Conservation (phyloP, 2,329 filamentous ascomycete genomes). For the Xylaria digitata region DNA sequence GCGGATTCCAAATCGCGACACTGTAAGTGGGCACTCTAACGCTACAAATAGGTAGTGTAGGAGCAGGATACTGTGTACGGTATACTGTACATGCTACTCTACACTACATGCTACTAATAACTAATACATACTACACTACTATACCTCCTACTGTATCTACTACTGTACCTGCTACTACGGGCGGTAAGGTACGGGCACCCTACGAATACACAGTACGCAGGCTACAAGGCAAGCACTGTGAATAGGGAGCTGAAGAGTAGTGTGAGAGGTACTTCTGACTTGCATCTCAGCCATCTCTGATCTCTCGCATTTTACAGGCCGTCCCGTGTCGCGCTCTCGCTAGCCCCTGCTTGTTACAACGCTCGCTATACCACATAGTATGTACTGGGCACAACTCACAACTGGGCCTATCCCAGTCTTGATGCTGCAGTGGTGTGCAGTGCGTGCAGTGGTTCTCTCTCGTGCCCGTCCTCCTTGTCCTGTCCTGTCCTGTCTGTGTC, state of each 20-base stretch:
- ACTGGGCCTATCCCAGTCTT: slow-evolving; percentile 41
- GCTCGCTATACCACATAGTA: slow-evolving; percentile 20
- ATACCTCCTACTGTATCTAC: background rate
- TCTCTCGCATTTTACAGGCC: slow-evolving; percentile 41
- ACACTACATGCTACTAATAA: no score
- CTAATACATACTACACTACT: no score
- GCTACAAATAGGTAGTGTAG: background rate
- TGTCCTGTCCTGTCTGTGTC: slow-evolving; percentile 4
- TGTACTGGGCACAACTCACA: no score
- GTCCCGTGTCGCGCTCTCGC: slow-evolving; percentile 40
- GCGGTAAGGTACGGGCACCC: background rate
- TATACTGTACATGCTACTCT: no score
- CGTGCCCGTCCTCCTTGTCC: slow-evolving; percentile 17
- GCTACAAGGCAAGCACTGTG: background rate
- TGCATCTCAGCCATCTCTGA: slow-evolving; percentile 39
- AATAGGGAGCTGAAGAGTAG: slow-evolving; percentile 25
- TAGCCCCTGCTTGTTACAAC: slow-evolving; percentile 34
- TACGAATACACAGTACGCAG: background rate
- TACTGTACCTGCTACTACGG: background rate
- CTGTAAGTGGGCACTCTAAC: slow-evolving; percentile 28
- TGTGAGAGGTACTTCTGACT: slow-evolving; percentile 34
- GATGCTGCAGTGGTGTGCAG: slow-evolving; percentile 35
- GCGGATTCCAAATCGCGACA: slow-evolving; percentile 32
- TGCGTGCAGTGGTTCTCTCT: slow-evolving; percentile 36
- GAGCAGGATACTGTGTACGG: background rate